Base-by-base conservation (phyloP, 495 filamentous ascomycete genomes). In the Podospora didyma region DNA sequence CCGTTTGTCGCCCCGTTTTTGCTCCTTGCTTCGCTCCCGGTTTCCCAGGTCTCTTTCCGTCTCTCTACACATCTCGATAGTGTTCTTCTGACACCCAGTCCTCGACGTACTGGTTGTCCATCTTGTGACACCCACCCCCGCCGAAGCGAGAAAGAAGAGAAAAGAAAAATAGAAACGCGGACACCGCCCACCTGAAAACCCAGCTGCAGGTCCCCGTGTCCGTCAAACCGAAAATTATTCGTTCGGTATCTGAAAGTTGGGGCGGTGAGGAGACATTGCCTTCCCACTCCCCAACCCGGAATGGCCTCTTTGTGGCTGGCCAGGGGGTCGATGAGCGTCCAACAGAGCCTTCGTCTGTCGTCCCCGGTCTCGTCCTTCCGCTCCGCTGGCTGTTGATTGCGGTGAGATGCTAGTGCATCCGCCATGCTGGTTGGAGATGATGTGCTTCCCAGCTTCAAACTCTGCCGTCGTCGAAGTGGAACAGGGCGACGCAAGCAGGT, bases 181-280 rank as follows among this genome's bases (percentile, higher is more conserved):
- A 42, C 49, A 31, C 37, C 37, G 28, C n/a, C 49, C 54, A 54
- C 37, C 42, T 42, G 19, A 42, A 37, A 2, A 49, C 53, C 14
- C 49, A 46, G 21, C 49, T 59, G 62, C 58, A 56, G 46, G 49
- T 16, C 46, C 42, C 62, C 62, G 58, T 59, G 52, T 48, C 52
- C 52, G 37, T 22, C 52, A 28, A 49, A 35, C 59, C 57, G 54
- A 62, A 53, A 54, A 50, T 54, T 46, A 22, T 26, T 54, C 17
- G 44, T 35, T 56, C 20, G 39, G 51, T 23, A 5, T 34, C 24
- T 16, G 26, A 26, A 7, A 49, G 16, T 16, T 49, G 24, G 3
- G 39, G 39, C 39, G 39, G 39, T 42, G 39, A 16, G 39, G n/a
- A 42, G 39, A 14, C 5, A 42, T 5, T 14, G 39, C 12, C 39